Percentiles rank a stretch among this genome's conserved stretches.
Evolutionary conservation across 2,329 filamentous ascomycete species (phyloP).

Genomic region (Penicillium janthinellum): DNA sequence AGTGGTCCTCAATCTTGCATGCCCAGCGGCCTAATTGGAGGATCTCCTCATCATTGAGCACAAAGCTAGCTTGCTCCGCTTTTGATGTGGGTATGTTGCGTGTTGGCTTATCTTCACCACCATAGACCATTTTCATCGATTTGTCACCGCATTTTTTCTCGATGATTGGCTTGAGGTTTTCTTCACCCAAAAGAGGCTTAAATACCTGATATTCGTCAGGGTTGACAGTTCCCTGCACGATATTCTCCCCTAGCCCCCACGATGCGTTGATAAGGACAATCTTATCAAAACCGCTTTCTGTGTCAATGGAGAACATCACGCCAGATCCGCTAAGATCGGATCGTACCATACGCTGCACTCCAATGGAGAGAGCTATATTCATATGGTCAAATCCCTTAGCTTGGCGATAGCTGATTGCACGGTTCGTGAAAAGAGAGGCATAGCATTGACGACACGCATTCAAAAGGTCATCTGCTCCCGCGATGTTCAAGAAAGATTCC

Average conservation of each 20-base stretch:
- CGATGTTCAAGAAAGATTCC: conserved; percentile 43
- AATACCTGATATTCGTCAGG: conserved; percentile 46
- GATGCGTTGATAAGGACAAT: conserved; percentile 44
- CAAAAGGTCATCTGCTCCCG: conserved; percentile 33
- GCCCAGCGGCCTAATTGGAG: conserved; percentile 42
- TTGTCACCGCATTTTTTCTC: conserved; percentile 15
- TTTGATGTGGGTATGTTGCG: conserved; percentile 35
- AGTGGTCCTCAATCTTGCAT: conserved; percentile 40
- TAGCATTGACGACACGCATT: conserved; percentile 42
- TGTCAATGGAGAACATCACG: conserved; percentile 47
- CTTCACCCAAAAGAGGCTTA: conserved; percentile 37
- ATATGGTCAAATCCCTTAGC: conserved; percentile 26
- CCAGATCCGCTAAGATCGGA: conserved; percentile 40
- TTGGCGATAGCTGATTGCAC: conserved; percentile 40
- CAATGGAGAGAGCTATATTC: conserved; percentile 25
- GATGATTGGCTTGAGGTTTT: conserved; percentile 34
- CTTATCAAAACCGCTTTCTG: conserved; percentile 44
- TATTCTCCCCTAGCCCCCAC: conserved; percentile 45
- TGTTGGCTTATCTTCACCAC: not conserved
- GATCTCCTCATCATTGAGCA: conserved; percentile 39
- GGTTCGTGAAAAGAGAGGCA: conserved; percentile 40
- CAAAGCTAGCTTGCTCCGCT: conserved; percentile 36
- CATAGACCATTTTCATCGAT: not conserved
- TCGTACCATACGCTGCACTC: conserved; percentile 33
- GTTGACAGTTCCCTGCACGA: conserved; percentile 43